Percentiles rank a stretch among this genome's conserved stretches.
Conservation (phyloP, 202 grass and related monocot species). For the Musa balbisiana region DNA sequence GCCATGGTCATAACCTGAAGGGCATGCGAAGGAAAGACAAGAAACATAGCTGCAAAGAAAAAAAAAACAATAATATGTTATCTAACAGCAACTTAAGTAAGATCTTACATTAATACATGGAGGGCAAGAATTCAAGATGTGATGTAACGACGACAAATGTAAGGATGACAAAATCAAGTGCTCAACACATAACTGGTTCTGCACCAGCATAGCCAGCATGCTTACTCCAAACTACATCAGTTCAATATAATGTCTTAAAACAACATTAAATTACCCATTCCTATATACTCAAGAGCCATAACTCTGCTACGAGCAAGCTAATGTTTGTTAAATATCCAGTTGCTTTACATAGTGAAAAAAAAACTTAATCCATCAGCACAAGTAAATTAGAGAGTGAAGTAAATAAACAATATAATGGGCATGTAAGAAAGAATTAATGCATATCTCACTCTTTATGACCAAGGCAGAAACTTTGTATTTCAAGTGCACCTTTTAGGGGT, state of each 20-base stretch:
- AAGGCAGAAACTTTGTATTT: conserved; percentile 99
- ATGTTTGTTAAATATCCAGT: not conserved
- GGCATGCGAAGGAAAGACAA: conserved; percentile 54
- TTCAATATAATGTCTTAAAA: not conserved
- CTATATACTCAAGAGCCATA: not conserved
- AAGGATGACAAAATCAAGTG: not conserved
- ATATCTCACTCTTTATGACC: conserved; percentile 71
- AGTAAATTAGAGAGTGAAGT: conserved; percentile 3
- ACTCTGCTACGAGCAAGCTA: not conserved
- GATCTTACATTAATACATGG: not conserved
- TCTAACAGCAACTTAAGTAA: not conserved
- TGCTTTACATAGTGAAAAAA: not conserved
- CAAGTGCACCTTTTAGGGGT: conserved; percentile 48
- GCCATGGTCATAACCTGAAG: conserved; percentile 30
- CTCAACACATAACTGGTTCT: too few relatives aligned
- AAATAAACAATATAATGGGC: conserved; percentile 15
- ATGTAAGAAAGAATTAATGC: conserved; percentile 19
- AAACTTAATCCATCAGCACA: not conserved
- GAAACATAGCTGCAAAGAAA: conserved; percentile 66
- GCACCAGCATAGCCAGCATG: not conserved
- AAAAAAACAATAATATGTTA: not conserved
- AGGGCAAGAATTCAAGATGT: not conserved
- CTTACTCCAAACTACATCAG: not conserved
- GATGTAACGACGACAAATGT: not conserved
- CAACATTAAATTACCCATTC: not conserved